These are phyloP conservation scores for Gyrodon lividus DNA, from an alignment of 768 basidiomycete species.

Conservation along the genomic window DNA sequence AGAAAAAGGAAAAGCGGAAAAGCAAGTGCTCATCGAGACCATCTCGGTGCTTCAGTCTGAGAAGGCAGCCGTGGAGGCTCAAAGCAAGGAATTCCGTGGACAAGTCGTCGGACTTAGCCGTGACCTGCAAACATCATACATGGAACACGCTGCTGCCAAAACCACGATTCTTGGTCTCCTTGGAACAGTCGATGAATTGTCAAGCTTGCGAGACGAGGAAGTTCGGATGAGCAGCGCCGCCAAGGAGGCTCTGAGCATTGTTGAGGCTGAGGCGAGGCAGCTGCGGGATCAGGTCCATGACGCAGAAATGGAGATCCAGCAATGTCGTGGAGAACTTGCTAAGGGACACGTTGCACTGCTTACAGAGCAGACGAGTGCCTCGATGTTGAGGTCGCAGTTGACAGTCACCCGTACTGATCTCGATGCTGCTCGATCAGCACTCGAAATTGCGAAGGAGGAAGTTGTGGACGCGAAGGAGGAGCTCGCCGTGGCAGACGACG, in stretches of 20 bases:
- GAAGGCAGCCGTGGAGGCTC: neutral
- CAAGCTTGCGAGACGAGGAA: constrained; percentile 8
- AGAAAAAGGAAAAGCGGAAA: neutral
- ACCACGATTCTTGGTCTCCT: constrained; percentile 5
- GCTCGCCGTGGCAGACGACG: constrained; percentile 31
- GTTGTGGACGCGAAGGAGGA: constrained; percentile 9
- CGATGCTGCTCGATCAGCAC: neutral
- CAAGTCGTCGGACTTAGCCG: neutral
- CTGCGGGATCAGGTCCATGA: constrained; percentile 4
- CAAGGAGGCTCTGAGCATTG: neutral
- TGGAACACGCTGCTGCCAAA: constrained; percentile 4
- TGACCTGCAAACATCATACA: neutral
- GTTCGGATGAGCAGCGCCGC: neutral
- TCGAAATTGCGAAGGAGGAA: constrained; percentile 7
- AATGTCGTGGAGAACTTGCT: constrained; percentile 6
- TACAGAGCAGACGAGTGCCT: constrained; percentile 1
- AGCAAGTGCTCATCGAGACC: neutral
- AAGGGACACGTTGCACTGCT: neutral
- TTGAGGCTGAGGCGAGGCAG: constrained; percentile 1
- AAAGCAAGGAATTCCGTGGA: neutral
- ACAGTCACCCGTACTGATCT: neutral
- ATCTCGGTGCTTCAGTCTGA: neutral
- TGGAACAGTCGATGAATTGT: constrained; percentile 2
- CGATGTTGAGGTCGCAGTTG: constrained; percentile 3
- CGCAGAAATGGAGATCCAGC: constrained; percentile 5